These are phyloP conservation scores for Hericium rajendrae DNA, from an alignment of 768 basidiomycete species.

Conservation along the genomic window DNA sequence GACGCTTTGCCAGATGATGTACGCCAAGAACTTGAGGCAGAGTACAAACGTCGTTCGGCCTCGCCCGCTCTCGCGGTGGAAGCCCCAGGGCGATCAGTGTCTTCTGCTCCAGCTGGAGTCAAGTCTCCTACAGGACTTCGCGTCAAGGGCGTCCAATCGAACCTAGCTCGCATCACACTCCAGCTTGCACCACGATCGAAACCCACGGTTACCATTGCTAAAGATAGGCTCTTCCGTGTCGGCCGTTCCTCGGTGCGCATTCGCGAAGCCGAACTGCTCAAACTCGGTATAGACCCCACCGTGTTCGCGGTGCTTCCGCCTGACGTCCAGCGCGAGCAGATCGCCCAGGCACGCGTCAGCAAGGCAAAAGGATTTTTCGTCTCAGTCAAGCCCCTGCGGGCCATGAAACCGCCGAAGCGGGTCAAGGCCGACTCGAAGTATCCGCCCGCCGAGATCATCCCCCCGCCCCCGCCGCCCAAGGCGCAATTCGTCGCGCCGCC, in stretches of 20 bases:
- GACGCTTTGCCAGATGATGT: slow-evolving; percentile 63
- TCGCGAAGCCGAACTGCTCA: slow-evolving; percentile 45
- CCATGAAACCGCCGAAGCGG: slow-evolving; percentile 47
- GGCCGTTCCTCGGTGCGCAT: slow-evolving; percentile 32
- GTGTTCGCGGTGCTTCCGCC: slow-evolving; percentile 58
- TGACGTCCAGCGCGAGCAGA: slow-evolving; percentile 64
- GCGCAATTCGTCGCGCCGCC: slow-evolving; percentile 43
- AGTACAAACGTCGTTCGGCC: slow-evolving; percentile 52
- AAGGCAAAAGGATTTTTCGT: slow-evolving; percentile 17
- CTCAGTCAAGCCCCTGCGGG: slow-evolving; percentile 3
- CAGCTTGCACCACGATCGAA: slow-evolving; percentile 53
- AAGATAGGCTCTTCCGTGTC: slow-evolving; percentile 29
- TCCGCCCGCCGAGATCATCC: slow-evolving; percentile 26
- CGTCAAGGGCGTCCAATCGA: slow-evolving; percentile 24
- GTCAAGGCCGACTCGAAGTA: slow-evolving; percentile 19
- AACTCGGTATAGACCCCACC: slow-evolving; percentile 63
- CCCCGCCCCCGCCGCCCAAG: slow-evolving; percentile 42
- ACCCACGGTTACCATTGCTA: slow-evolving; percentile 27
- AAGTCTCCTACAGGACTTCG: neutral
- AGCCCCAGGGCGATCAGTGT: slow-evolving; percentile 1
- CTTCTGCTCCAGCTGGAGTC: neutral
- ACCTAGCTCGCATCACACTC: slow-evolving; percentile 49
- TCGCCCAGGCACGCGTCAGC: slow-evolving; percentile 47
- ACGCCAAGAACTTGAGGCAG: slow-evolving; percentile 55
- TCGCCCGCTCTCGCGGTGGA: slow-evolving; percentile 28